Evolutionary conservation across 176 grass and related monocot genomes (phyloP).

Genomic region (Carex myosuroides): DNA sequence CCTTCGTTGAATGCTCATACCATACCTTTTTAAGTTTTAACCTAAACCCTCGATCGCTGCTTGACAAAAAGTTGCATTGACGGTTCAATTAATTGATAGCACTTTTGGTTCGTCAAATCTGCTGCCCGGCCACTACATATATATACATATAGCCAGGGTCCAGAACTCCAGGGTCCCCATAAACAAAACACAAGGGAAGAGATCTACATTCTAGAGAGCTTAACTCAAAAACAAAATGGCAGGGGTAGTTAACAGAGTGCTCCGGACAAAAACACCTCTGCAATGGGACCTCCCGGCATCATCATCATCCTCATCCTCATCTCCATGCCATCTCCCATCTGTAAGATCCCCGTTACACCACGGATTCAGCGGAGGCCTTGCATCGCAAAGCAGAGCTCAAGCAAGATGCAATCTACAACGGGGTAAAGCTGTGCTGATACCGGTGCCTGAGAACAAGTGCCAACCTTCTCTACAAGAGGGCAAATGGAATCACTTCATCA

Average conservation of each 20-base stretch:
- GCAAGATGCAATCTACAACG: slow-evolving; percentile 4
- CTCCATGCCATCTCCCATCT: slow-evolving; percentile 21
- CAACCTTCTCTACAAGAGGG: neutral
- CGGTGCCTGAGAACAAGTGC: slow-evolving; percentile 8
- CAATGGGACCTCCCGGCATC: neutral
- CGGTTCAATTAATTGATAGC: neutral
- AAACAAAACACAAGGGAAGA: neutral
- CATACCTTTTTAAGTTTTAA: neutral
- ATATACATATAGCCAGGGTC: neutral
- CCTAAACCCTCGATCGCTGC: neutral
- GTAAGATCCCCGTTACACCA: slow-evolving; percentile 24
- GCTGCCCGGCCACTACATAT: neutral
- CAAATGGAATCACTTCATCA: neutral
- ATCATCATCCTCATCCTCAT: neutral
- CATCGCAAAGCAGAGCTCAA: neutral
- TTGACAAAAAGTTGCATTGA: neutral
- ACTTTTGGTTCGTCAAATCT: neutral
- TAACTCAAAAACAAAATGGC: slow-evolving; percentile 28
- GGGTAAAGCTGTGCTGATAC: slow-evolving; percentile 4
- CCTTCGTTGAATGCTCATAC: slow-evolving; percentile 1
- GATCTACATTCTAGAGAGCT: neutral
- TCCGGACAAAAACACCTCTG: slow-evolving; percentile 4
- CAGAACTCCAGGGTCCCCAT: neutral
- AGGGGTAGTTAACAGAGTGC: slow-evolving; percentile 18
- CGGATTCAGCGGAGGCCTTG: neutral